Percentiles rank a stretch among this genome's conserved stretches.
Conservation (phyloP, 495 filamentous ascomycete species). For the Amniculicola lignicola region DNA sequence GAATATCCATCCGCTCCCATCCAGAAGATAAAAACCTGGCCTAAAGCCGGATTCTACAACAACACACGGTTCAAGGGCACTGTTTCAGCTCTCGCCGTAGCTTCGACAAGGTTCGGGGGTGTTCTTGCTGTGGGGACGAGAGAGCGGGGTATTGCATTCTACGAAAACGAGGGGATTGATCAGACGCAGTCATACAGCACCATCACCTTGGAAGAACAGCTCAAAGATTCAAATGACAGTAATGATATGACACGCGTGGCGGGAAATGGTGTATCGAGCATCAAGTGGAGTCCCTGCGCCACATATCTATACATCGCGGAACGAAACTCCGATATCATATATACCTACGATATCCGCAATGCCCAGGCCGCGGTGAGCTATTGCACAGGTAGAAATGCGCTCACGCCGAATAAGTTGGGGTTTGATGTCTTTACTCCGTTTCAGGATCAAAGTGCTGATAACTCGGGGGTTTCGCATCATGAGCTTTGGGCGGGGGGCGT, state of each 20-base stretch:
- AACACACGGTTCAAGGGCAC: slow-evolving; percentile 73
- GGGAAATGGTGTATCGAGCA: slow-evolving; percentile 70
- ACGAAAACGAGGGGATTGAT: slow-evolving; percentile 64
- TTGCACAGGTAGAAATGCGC: slow-evolving; percentile 69
- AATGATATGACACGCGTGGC: slow-evolving; percentile 42
- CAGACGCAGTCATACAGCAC: slow-evolving; percentile 66
- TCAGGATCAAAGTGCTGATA: neutral
- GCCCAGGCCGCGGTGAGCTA: slow-evolving; percentile 64
- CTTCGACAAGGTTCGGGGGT: slow-evolving; percentile 38
- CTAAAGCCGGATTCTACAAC: slow-evolving; percentile 53
- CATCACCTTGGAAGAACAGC: slow-evolving; percentile 31
- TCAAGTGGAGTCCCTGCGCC: slow-evolving; percentile 81
- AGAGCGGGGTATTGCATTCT: slow-evolving; percentile 69
- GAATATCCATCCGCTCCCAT: slow-evolving; percentile 59
- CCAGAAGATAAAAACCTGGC: slow-evolving; percentile 64
- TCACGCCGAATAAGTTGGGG: slow-evolving; percentile 70
- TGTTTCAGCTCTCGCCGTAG: slow-evolving; percentile 62
- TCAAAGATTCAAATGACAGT: neutral
- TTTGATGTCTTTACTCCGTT: slow-evolving; percentile 56
- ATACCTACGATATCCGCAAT: slow-evolving; percentile 82
- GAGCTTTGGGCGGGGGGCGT: slow-evolving; percentile 82
- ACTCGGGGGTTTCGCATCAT: slow-evolving; percentile 49
- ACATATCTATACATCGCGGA: slow-evolving; percentile 85
- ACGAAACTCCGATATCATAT: slow-evolving; percentile 66
- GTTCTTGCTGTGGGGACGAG: slow-evolving; percentile 83